phyloP scores from a whole-genome alignment of 2,329 filamentous ascomycete species.

The Aspergillus aculeatinus region DNA sequence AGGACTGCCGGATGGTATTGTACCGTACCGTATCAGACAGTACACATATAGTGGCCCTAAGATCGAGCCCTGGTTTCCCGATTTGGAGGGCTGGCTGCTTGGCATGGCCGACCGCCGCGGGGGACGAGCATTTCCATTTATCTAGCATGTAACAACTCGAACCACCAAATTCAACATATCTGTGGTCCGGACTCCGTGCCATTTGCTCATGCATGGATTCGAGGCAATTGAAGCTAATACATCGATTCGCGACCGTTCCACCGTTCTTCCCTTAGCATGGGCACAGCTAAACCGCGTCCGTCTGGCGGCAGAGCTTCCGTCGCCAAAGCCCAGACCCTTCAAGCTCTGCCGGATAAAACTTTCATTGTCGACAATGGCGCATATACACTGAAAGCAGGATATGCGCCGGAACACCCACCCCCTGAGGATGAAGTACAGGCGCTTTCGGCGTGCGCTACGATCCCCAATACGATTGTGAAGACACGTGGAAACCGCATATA shows the following conservation, averaged over 20 bases:
- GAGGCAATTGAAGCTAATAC: not conserved
- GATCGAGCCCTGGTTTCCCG: conserved; percentile 23
- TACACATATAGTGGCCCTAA: conserved; percentile 19
- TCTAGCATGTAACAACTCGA: not conserved
- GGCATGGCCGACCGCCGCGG: conserved; percentile 13
- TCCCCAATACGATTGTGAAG: conserved; percentile 87
- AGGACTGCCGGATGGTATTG: no score
- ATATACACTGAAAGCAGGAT: conserved; percentile 86
- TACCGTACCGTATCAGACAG: no score
- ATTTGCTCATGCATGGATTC: not conserved
- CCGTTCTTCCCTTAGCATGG: conserved; percentile 23
- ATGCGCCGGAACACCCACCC: conserved; percentile 50
- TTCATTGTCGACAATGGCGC: conserved; percentile 93
- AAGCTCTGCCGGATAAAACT: conserved; percentile 62
- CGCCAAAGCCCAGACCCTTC: conserved; percentile 45
- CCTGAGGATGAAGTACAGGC: conserved; percentile 42
- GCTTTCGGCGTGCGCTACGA: conserved; percentile 58
- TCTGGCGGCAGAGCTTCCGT: conserved; percentile 52
- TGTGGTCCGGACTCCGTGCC: no score
- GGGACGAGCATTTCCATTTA: not conserved
- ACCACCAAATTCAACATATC: not conserved
- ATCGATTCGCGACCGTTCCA: not conserved
- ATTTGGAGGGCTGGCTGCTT: conserved; percentile 16
- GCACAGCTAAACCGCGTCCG: conserved; percentile 36
- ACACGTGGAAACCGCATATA: conserved; percentile 77